These are phyloP conservation scores for Aspergillus spinulosporus DNA, from an alignment of 2,329 filamentous ascomycete genomes.

Conservation along the genomic window DNA sequence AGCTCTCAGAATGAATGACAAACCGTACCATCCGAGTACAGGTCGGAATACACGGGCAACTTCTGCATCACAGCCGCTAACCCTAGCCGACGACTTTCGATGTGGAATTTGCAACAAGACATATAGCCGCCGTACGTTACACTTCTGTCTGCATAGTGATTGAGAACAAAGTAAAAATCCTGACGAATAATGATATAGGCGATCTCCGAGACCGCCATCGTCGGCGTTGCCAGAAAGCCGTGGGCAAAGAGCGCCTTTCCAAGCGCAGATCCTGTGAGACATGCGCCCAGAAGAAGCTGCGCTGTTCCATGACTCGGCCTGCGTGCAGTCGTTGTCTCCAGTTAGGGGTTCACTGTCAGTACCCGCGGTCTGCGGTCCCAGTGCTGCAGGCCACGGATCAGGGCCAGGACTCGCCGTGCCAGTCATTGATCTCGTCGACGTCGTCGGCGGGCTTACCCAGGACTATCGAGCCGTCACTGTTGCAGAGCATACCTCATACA, in stretches of 20 bases:
- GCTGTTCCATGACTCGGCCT: constrained; percentile 22
- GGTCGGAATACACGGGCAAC: too few relatives aligned
- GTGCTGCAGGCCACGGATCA: neutral
- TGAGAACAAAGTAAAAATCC: neutral
- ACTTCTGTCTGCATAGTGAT: neutral
- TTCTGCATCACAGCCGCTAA: too few relatives aligned
- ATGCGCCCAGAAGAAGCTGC: constrained; percentile 24
- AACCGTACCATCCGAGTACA: too few relatives aligned
- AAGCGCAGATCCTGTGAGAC: constrained; percentile 25
- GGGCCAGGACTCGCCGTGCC: neutral
- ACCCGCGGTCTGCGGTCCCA: constrained; percentile 17
- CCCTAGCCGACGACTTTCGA: constrained; percentile 6
- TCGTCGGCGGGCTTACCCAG: neutral
- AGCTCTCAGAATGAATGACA: too few relatives aligned
- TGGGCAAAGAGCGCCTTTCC: constrained; percentile 21
- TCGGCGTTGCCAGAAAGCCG: constrained; percentile 21
- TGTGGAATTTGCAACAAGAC: constrained; percentile 24
- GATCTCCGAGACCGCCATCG: constrained; percentile 25
- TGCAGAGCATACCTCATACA: neutral
- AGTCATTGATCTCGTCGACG: neutral
- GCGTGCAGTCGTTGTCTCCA: constrained; percentile 21
- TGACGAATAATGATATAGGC: constrained; percentile 9
- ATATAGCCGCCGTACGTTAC: constrained; percentile 19
- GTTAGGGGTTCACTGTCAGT: constrained; percentile 15
- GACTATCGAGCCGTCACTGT: neutral